These are phyloP conservation scores for Agaricus sinodeliciosus DNA, from an alignment of 768 basidiomycete genomes.

Conservation along the genomic window DNA sequence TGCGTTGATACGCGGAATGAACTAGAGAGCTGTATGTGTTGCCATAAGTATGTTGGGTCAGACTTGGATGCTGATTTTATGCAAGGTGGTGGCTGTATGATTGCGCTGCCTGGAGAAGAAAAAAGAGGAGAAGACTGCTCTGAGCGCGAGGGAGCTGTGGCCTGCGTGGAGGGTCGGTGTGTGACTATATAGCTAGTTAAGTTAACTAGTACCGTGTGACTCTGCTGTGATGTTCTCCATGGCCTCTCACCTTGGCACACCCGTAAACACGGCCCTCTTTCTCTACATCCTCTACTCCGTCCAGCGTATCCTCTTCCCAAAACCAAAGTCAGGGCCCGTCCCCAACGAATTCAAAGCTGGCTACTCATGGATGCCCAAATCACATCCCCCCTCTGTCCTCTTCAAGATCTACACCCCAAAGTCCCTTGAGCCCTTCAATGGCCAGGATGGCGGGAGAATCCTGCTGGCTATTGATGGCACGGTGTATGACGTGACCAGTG, in stretches of 20 bases:
- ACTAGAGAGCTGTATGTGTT: slow-evolving; percentile 48
- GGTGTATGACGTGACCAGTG: slow-evolving; percentile 91
- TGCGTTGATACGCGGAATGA: slow-evolving; percentile 40
- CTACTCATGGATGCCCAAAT: slow-evolving; percentile 90
- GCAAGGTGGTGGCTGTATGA: slow-evolving; percentile 42
- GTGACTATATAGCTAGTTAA: too few relatives aligned
- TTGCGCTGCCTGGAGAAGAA: slow-evolving; percentile 21
- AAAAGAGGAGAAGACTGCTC: slow-evolving; percentile 42
- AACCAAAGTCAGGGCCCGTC: slow-evolving; percentile 33
- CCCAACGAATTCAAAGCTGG: slow-evolving; percentile 72
- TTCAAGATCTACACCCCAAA: slow-evolving; percentile 77
- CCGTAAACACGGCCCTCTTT: slow-evolving; percentile 73
- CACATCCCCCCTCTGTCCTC: slow-evolving; percentile 72
- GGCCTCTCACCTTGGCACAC: slow-evolving; percentile 56
- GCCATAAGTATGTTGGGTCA: too few relatives aligned
- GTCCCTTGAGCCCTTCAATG: slow-evolving; percentile 62
- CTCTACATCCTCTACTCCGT: slow-evolving; percentile 75
- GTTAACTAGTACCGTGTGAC: too few relatives aligned
- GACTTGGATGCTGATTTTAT: slow-evolving; percentile 4
- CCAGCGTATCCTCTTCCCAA: slow-evolving; percentile 67
- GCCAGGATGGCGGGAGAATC: slow-evolving; percentile 63
- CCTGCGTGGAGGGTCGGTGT: slow-evolving; percentile 38
- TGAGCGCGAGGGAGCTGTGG: slow-evolving; percentile 40
- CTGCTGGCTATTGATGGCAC: slow-evolving; percentile 77
- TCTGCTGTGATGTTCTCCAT: slow-evolving; percentile 18